Base-by-base conservation (phyloP, 208 protist genomes). In the Wallacemonas sp. region DNA sequence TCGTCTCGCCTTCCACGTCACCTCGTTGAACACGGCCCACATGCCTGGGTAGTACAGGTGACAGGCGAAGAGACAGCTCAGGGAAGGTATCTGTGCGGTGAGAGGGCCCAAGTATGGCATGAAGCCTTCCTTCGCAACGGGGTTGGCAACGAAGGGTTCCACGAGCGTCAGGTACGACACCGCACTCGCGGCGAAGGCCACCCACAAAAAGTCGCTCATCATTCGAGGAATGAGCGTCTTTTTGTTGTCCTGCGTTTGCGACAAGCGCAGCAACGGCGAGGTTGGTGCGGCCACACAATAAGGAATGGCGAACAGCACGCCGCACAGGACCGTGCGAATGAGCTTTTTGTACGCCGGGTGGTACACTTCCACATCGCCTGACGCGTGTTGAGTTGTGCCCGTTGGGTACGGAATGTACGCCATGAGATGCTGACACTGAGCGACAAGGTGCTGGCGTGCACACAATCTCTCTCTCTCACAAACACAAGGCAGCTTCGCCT, bases 151-250 rank as follows among this genome's bases (percentile, higher is more conserved):
- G 50, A 58, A 68, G 3, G 73, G 74, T 62, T 87, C 79, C n/a
- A 82, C 63, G 3, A 89, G 34, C 5, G 59, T 2, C 68, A 62
- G 80, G 50, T 89, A 89, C 13, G 77, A 48, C 3, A 59, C 38
- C 9, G 69, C 45, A 58, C 69, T 79, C 0, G 80, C 78, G 6
- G 78, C 34, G 45, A 90, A 90, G 54, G 77, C 83, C 17, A 90
- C 78, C 29, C 78, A 83, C 38, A 90, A 90, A 64, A 90, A 90
- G 64, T 90, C 83, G 42, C 62, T 85, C 78, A 90, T 87, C 71
- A 90, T 90, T 26, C 83, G 71, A 17, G 81, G 76, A 39, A 85
- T 64, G 46, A 90, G 71, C 2, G 71, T 70, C 53, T 76, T 87
- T 32, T 79, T 76, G 69, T 86, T 82, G 34, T 84, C 71, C 45